phyloP scores from a whole-genome alignment of 176 grass and related monocot genomes.

The Melocanna baccifera region DNA sequence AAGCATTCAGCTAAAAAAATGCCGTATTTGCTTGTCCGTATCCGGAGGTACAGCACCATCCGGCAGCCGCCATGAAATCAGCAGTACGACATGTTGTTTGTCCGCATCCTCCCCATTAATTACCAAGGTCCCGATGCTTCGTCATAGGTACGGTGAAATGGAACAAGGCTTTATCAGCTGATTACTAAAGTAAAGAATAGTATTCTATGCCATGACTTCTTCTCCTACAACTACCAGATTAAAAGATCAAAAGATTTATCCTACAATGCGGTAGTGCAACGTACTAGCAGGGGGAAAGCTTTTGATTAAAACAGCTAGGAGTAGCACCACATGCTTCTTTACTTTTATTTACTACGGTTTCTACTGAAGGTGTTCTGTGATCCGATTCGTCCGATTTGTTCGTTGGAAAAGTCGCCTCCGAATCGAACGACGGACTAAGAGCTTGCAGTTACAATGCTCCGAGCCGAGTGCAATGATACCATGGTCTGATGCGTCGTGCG shows the following conservation, averaged over 20 bases:
- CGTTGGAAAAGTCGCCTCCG: neutral
- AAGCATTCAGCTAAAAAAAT: neutral
- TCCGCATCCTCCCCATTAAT: neutral
- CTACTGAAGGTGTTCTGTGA: neutral
- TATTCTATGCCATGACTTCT: neutral
- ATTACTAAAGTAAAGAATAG: neutral
- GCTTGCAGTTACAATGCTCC: neutral
- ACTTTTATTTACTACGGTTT: neutral
- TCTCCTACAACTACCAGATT: neutral
- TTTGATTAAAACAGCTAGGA: neutral
- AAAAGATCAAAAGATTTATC: neutral
- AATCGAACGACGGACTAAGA: neutral
- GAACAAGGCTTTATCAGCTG: neutral
- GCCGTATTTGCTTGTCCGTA: neutral
- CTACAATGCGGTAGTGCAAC: neutral
- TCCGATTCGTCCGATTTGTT: neutral
- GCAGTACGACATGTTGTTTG: slow-evolving; percentile 19
- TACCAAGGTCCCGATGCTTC: neutral
- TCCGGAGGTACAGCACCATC: neutral
- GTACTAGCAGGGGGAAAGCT: too few relatives aligned
- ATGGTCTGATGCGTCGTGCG: neutral
- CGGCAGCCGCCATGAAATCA: slow-evolving; percentile 47
- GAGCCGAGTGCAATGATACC: slow-evolving; percentile 15
- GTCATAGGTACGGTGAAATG: neutral
- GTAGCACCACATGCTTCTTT: neutral